Percentiles rank a stretch among this genome's conserved stretches.
These are phyloP conservation scores for Mortierella sp. DNA, from an alignment of 371 early-diverging fungal species.

Conservation along the genomic window DNA sequence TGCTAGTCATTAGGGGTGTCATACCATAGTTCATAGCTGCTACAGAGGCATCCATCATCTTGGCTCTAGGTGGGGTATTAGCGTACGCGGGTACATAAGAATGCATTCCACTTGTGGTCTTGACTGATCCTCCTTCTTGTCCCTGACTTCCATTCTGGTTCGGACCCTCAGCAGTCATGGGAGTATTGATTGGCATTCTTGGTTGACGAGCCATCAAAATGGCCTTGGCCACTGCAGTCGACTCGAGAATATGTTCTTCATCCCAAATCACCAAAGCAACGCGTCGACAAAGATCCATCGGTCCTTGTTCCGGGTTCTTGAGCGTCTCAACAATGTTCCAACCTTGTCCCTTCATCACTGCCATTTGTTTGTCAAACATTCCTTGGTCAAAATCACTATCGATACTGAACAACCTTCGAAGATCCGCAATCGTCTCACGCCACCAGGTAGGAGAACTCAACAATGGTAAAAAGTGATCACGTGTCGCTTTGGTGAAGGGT, in stretches of 20 bases:
- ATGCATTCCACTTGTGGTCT: too few relatives aligned
- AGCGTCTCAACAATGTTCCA: slow-evolving; percentile 83
- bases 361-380: slow-evolving; percentile 86
- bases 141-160: too few relatives aligned
- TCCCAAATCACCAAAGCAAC: slow-evolving; percentile 65
- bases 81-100: slow-evolving; percentile 9
- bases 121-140: too few relatives aligned
- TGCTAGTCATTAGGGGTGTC: slow-evolving; percentile 6
- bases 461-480: slow-evolving; percentile 70
- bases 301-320: slow-evolving; percentile 63
- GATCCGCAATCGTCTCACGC: slow-evolving; percentile 73
- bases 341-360: slow-evolving; percentile 88
- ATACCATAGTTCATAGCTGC: slow-evolving; percentile 30
- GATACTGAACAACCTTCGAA: slow-evolving; percentile 72
- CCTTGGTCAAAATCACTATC: slow-evolving; percentile 81
- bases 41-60: slow-evolving; percentile 25
- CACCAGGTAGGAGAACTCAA: slow-evolving; percentile 85
- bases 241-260: slow-evolving; percentile 55
- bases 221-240: too few relatives aligned
- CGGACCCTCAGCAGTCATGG: too few relatives aligned
- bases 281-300: slow-evolving; percentile 66
- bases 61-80: slow-evolving; percentile 22
- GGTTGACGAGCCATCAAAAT: too few relatives aligned
- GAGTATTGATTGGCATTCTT: too few relatives aligned
- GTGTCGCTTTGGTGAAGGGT: slow-evolving; percentile 77